Evolutionary conservation across 2,329 filamentous ascomycete genomes (phyloP), one percentile per base, ranked within the genome.

Genomic region (Aspergillus viridinutans): DNA sequence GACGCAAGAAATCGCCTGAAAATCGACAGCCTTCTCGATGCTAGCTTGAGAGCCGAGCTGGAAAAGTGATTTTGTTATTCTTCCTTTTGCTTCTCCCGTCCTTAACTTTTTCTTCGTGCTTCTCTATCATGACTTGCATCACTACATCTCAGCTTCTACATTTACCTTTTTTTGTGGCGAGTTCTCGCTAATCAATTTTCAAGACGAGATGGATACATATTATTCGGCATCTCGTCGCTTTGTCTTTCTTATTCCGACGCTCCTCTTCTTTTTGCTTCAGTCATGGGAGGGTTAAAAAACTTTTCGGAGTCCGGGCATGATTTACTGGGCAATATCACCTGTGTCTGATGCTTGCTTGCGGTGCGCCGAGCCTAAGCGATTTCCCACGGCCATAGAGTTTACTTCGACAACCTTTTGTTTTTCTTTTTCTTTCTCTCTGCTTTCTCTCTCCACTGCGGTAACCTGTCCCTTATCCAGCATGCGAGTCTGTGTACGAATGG

Each of bases 1-100:
- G 81, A 83, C 63, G 67, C 81, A 67, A 80, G 79, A 70, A 86
- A 81, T 67, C 79, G 82, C 66, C 53, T 83, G 83, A 74, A 81
- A 78, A 67, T 86, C 56, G 73, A 78, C 54, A 77, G 79, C 58
- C 71, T 83, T 57, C 71, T 86, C 57, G 80, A 81, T 65, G 69
- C 72, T 26, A 74, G 78, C 57, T 72, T 85, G 57, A 81, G 77
- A 69, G 73, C 77, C 62, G 78, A 81, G 63, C 76, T 87, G 62
- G 80, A 84, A 66, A 69, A 69, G 62, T 72, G 64, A 69, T 64
- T 61, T 63, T 58, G 54, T 60, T 62, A 50, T 61, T 58, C 57
- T 57, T 55, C 61, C 62, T 63, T 55, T 55, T 55, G 49, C 20
- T 47, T 57, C 49, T 43, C 57, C 47, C 55, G 55, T 59, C 50